Base-by-base conservation (phyloP, 2,329 filamentous ascomycete species). In the Aspergillus aculeatus region DNA sequence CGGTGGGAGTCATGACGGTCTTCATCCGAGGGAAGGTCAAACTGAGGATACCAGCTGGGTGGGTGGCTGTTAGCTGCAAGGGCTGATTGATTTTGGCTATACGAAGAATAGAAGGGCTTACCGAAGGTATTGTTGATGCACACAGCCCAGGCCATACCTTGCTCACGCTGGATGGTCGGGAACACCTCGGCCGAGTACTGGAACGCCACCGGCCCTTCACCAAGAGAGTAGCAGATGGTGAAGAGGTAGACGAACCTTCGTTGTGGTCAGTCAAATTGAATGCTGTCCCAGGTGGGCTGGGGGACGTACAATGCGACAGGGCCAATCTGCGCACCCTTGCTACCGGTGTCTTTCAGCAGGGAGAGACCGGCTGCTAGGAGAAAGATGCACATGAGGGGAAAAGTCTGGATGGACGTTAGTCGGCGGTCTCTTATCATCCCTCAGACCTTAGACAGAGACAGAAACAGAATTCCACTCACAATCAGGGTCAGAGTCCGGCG, bases 301-400 rank as follows among this genome's bases (percentile, higher is more conserved):
- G 7, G 44, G 23, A 58, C 63, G 23, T 60, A 68, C 66, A 69
- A 48, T 1, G 52, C 66, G 47, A 69, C 66, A 1, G 68, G 68
- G n/a, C 64, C 66, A 50, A 70, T 65, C 10, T 61, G 60, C 78
- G 77, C 1, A 74, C 74, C 4, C 60, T 76, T 44, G 65, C 75
- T 12, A 67, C 67, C 55, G 58, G 60, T 5, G 59, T 69, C 23
- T 83, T 80, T 54, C 82, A 77, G 50, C 79, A 84, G 66, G 77
- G 65, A 84, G 24, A 87, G 77, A 19, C 84, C 86, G 7, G 82
- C 85, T 0, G 84, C 83, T 0, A 88, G 77, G 9, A 88, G 74
- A 9, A 84, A 84, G 81, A 85, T 86, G 11, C 82, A 83, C 85
- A 88, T 88, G 49, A 86, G 78, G 0, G 86, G 85, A 68, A 88